Conservation (phyloP, 176 grass and related monocot genomes). For the Hsuehochloa calcarea region DNA sequence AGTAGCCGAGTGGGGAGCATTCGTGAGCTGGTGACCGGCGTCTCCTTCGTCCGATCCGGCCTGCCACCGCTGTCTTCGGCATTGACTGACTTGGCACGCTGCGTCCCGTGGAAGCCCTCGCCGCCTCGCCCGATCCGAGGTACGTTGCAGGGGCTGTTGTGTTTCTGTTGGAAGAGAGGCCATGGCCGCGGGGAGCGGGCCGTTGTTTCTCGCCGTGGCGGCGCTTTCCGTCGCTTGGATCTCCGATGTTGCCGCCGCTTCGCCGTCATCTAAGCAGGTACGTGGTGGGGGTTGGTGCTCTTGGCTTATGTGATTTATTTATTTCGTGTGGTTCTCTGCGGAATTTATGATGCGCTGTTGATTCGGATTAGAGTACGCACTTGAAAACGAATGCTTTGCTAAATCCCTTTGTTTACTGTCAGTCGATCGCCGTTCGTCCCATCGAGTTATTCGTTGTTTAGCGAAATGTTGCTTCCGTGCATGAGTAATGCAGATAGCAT, state of each 20-base stretch:
- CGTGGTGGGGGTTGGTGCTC: background rate
- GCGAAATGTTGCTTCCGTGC: background rate
- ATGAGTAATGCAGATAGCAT: background rate
- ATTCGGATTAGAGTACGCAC: no score
- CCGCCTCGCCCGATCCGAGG: background rate
- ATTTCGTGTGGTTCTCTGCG: background rate
- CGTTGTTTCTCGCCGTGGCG: constrained; percentile 22
- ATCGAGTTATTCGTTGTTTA: no score
- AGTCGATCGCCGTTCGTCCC: no score
- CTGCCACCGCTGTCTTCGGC: background rate
- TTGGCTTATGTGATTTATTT: background rate
- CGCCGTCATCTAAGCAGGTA: constrained; percentile 8
- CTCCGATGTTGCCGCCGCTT: background rate
- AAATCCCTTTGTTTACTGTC: no score
- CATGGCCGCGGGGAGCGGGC: constrained; percentile 4
- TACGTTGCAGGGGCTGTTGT: background rate
- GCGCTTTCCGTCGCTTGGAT: constrained; percentile 13
- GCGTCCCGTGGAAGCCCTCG: background rate
- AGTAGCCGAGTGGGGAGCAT: background rate
- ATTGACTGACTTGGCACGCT: background rate
- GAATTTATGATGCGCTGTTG: background rate
- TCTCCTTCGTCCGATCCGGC: background rate
- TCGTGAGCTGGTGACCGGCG: background rate
- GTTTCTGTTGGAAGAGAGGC: background rate
- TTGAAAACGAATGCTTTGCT: no score